Base-by-base conservation (phyloP, 306 rosid species). In the Gleditsia sinensis region DNA sequence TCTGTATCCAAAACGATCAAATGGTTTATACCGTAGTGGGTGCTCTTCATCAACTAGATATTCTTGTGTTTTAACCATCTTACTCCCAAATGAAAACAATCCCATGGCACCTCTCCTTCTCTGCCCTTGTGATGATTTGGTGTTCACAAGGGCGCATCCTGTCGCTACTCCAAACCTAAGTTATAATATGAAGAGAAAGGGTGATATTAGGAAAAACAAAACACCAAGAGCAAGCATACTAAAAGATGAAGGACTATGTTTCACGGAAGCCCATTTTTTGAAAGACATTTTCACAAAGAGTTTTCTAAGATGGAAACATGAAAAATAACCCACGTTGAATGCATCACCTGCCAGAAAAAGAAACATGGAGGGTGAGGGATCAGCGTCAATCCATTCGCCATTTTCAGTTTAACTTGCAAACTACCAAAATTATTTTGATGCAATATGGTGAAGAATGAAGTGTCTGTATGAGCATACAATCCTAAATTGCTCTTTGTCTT, bases 291-390 rank as follows among this genome's bases (percentile, higher is more conserved):
- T 42, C 27, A 34, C 36, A 67, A 17, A 50, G 4, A 12, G 20
- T 12, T 73, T 7, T 54, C 28, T 1, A 30, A 45, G 40, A 62
- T 61, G 46, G 21, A 63, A 6, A 6, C 5, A n/a, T 16, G 24
- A 71, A 54, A 14, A 75, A 27, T 43, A 37, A 71, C 68, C 4
- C 7, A 81, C 85, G 79, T 65, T 57, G 36, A 81, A 66, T 28
- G 75, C 74, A 50, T 81, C 85, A 3, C 82, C 82, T 6, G 85
- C 82, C 0, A 81, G n/a, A 68, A 81, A 67, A 0, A 81, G 72
- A 71, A 81, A 66, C 79, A 59, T 37, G 62, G 16, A 34, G 36
- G 82, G 82, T 7, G 85, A 81, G 40, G 62, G 79, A 77, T 81
- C 61, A 39, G 6, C 14, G 23, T 77, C 62, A 25, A 58, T 5